Percentiles rank a stretch among this genome's conserved stretches.
phyloP scores from a whole-genome alignment of 768 basidiomycete species.

The Suillus sp. region DNA sequence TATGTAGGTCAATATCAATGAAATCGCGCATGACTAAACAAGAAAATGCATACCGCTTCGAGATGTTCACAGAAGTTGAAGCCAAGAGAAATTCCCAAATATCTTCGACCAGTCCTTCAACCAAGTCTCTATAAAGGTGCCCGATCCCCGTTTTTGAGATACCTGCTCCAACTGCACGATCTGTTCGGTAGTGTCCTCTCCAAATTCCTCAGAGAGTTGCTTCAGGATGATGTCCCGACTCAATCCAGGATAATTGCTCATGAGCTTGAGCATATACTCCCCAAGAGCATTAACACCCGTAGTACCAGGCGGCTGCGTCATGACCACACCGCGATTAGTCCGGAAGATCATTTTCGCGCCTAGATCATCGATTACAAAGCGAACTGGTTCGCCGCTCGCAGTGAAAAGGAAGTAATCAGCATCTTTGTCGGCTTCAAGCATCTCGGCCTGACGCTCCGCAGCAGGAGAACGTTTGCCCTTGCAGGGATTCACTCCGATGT shows the following conservation, averaged over 20 bases:
- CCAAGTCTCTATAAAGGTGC: background rate
- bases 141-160: background rate
- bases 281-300: slow-evolving; percentile 12
- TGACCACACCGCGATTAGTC: slow-evolving; percentile 11
- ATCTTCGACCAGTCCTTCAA: background rate
- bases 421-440: slow-evolving; percentile 21
- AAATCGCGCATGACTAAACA: background rate
- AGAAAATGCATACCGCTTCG: background rate
- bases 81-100: background rate
- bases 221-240: slow-evolving; percentile 15
- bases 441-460: slow-evolving; percentile 24
- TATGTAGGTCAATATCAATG: background rate
- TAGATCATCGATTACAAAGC: slow-evolving; percentile 18
- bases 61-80: background rate
- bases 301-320: slow-evolving; percentile 9
- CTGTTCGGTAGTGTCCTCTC: background rate
- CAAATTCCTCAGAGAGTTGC: background rate
- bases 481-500: slow-evolving; percentile 17
- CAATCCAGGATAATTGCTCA: slow-evolving; percentile 21
- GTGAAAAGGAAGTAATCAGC: slow-evolving; percentile 27
- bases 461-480: slow-evolving; percentile 17
- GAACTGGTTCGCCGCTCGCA: slow-evolving; percentile 15
- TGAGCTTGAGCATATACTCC: slow-evolving; percentile 24
- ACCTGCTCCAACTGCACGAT: background rate
- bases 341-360: slow-evolving; percentile 19